Evolutionary conservation across 441 rosid genomes (phyloP).

Genomic region (Eruca vesicaria): DNA sequence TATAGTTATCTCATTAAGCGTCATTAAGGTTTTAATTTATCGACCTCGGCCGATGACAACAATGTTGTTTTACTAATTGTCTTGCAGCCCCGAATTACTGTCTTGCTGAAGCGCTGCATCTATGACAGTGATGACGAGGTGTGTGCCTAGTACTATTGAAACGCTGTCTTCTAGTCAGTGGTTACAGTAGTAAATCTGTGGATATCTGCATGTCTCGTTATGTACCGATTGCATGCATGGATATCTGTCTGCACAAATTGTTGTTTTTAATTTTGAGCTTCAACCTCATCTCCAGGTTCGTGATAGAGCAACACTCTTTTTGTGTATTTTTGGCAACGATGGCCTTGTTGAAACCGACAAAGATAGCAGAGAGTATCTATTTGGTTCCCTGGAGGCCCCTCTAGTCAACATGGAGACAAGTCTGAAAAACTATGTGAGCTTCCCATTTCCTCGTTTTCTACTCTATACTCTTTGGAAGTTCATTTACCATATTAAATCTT

Average conservation of each 20-base stretch:
- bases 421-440: slow-evolving; percentile 82
- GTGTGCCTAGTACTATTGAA: slow-evolving; percentile 19
- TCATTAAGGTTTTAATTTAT: background rate
- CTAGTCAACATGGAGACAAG: slow-evolving; percentile 87
- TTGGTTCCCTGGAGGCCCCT: slow-evolving; percentile 85
- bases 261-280: background rate
- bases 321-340: slow-evolving; percentile 73
- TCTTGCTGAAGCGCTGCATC: slow-evolving; percentile 89
- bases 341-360: slow-evolving; percentile 70
- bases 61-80: slow-evolving; percentile 1
- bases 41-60: background rate
- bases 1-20: slow-evolving; percentile 28
- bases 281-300: slow-evolving; percentile 61
- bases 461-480: slow-evolving; percentile 14
- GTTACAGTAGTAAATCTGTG: slow-evolving; percentile 5
- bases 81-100: slow-evolving; percentile 81
- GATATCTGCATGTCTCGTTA: background rate
- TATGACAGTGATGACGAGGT: slow-evolving; percentile 98
- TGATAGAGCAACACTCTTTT: slow-evolving; percentile 93
- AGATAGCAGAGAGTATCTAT: slow-evolving; percentile 66
- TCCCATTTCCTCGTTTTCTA: slow-evolving; percentile 18
- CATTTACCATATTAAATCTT: slow-evolving; percentile 32
- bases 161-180: slow-evolving; percentile 7
- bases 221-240: slow-evolving; percentile 2
- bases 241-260: background rate